These are phyloP conservation scores for Rubia tinctorum DNA, from an alignment of 305 asterid genomes.

Conservation along the genomic window DNA sequence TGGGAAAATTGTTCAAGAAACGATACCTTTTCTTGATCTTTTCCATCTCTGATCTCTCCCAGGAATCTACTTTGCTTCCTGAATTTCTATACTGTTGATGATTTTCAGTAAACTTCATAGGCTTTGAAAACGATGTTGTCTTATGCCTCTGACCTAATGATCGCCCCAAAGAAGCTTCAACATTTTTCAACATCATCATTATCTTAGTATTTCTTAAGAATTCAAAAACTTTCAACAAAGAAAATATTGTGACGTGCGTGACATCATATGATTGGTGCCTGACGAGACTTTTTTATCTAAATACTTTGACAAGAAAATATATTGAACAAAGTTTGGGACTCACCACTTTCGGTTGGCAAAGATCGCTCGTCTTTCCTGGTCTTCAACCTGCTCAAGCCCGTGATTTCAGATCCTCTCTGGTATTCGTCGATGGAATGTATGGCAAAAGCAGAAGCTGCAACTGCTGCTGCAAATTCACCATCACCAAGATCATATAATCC, in stretches of 20 bases:
- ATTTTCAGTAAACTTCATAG: slow-evolving; percentile 23
- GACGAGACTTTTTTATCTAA: background rate
- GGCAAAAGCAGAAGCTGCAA: slow-evolving; percentile 76
- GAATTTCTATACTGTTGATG: slow-evolving; percentile 28
- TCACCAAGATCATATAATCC: slow-evolving; percentile 26
- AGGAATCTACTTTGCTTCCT: slow-evolving; percentile 46
- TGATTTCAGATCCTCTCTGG: slow-evolving; percentile 16
- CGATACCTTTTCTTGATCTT: slow-evolving; percentile 54
- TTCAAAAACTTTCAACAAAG: background rate
- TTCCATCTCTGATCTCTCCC: slow-evolving; percentile 58
- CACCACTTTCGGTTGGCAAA: slow-evolving; percentile 34
- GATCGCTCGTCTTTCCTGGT: slow-evolving; percentile 30
- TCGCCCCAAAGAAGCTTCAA: slow-evolving; percentile 39
- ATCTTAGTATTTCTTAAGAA: background rate
- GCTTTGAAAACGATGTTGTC: slow-evolving; percentile 27
- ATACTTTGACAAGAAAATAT: background rate
- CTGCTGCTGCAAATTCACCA: slow-evolving; percentile 43
- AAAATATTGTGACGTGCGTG: background rate
- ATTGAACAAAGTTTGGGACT: background rate
- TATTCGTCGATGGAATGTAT: slow-evolving; percentile 41
- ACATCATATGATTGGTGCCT: background rate
- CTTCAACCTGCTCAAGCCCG: slow-evolving; percentile 12
- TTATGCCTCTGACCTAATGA: slow-evolving; percentile 25
- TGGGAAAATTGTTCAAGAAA: background rate
- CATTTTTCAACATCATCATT: background rate